Base-by-base conservation (phyloP, 495 filamentous ascomycete species). In the Tuber brumale region DNA sequence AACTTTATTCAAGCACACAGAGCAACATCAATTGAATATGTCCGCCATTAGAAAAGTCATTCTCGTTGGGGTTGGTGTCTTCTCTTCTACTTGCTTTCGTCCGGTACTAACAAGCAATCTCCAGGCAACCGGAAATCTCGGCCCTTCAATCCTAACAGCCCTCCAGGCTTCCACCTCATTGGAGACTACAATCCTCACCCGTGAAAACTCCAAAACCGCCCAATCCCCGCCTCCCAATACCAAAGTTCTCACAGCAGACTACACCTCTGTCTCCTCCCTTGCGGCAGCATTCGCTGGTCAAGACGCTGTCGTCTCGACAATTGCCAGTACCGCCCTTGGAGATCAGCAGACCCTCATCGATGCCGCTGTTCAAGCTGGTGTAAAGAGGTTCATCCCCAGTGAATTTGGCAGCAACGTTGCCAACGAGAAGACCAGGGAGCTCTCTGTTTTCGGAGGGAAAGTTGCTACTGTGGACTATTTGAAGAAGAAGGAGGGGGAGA, bases 301-400 rank as follows among this genome's bases (percentile, higher is more conserved):
- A 72, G 90, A 91, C 77, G 88, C 89, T 1, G 85, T 90, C 2
- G 85, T 92, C 45, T 89, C 87, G 37, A 77, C 86, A 6, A 79
- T 91, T 7, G 84, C 83, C 23, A 77, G 82, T 7, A 70, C 77
- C 0, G 84, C 81, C 0, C 48, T 89, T 31, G 75, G 77, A 1
- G 79, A 77, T 0, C 89, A 92, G 75, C 82, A 82, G 12, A 74
- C 80, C 0, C 84, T 91, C 39, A 86, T 92, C 19, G 89, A 92
- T 72, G 91, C 90, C 3, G 86, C 89, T 0, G 81, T 89, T 27
- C 85, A 85, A 0, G 90, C 88, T 1, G 86, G 87, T 21, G 89
- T 92, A 4, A 85, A 87, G 81, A 87, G 90, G 42, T 90, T 91
- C 77, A 85, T 92, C 69, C 91, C 90, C 0, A 88, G 87, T 18